phyloP scores from a whole-genome alignment of 177 flowering plant species.

The Vitis hybrid region DNA sequence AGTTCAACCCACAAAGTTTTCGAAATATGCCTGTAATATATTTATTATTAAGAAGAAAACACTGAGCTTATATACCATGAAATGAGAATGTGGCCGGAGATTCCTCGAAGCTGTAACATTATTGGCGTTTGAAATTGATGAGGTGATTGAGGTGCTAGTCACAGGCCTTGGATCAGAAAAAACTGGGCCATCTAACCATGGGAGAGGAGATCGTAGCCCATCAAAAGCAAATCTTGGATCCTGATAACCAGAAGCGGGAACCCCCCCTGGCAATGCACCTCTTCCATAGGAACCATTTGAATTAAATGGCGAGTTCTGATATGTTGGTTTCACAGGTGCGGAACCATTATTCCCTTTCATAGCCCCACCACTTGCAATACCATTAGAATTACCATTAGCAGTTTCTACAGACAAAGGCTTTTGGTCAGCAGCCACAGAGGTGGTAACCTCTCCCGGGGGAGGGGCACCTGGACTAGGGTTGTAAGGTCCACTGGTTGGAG shows the following conservation, averaged over 20 bases:
- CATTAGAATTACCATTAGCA: conserved; percentile 29
- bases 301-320: conserved; percentile 28
- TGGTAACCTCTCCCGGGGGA: conserved; percentile 31
- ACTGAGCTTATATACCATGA: conserved; percentile 28
- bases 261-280: conserved; percentile 30
- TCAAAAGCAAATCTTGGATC: conserved; percentile 41
- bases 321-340: conserved; percentile 21
- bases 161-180: conserved; percentile 32
- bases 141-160: neutral
- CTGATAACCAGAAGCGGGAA: conserved; percentile 47
- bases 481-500: conserved; percentile 35
- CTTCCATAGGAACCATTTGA: conserved; percentile 35
- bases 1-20: no score
- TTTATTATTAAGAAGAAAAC: neutral
- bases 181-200: conserved; percentile 43
- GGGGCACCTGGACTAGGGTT: conserved; percentile 24
- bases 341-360: conserved; percentile 42
- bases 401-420: conserved; percentile 40
- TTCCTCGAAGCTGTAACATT: conserved; percentile 17
- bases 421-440: conserved; percentile 36
- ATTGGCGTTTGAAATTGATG: conserved; percentile 15
- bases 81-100: conserved; percentile 29
- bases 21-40: no score
- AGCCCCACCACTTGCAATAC: conserved; percentile 28
- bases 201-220: conserved; percentile 28